Base-by-base conservation (phyloP, 257 asterid species). In the Gardenia jasminoides region DNA sequence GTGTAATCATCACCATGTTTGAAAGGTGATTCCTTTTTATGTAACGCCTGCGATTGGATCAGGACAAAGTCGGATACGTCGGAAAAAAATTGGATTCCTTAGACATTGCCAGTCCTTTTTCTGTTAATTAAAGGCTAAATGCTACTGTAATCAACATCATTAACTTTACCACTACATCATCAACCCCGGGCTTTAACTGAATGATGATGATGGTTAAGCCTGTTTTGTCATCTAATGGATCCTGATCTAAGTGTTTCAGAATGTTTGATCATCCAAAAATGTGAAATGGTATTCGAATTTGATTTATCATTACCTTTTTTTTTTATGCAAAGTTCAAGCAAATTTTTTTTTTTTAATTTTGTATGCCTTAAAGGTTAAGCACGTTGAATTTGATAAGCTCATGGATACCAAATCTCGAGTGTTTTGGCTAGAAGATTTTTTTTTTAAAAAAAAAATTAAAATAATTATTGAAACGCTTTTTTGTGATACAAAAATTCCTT, bases 1-100 rank as follows among this genome's bases (percentile, higher is more conserved):
- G 75, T 73, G 75, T 69, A 84, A 80, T 84, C 58, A 78, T 80
- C 80, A 52, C 76, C 44, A 43, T 78, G 67, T 36, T 50, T 77
- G 78, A 77, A 80, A 66, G 67, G 50, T 17, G 67, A 54, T 52
- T 43, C 46, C 72, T 78, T 78, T 8, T 16, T 15, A 7, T 41
- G 75, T 56, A 70, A 78, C 62, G 52, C 47, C 54, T 31, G 19
- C 61, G 5, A n/a, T 62, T 15, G 28, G 43, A 72, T 39, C 3
- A 72, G n/a, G 74, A 72, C 82, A 79, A 72, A 39, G 31, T 33
- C 10, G 7, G 26, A 58, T 59, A 56, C 48, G 33, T 76, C 44
- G 58, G 33, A 17, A 6, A 28, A 30, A 64, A n/a, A 58, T 36
- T 39, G 5, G 48, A 67, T 16, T 56, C 7, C 41, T 36, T 5